A percentile compares a stretch with the other conserved stretches of the same genome.
phyloP scores from a whole-genome alignment of 106 monocot species.

The Alisma plantagoaquatica region DNA sequence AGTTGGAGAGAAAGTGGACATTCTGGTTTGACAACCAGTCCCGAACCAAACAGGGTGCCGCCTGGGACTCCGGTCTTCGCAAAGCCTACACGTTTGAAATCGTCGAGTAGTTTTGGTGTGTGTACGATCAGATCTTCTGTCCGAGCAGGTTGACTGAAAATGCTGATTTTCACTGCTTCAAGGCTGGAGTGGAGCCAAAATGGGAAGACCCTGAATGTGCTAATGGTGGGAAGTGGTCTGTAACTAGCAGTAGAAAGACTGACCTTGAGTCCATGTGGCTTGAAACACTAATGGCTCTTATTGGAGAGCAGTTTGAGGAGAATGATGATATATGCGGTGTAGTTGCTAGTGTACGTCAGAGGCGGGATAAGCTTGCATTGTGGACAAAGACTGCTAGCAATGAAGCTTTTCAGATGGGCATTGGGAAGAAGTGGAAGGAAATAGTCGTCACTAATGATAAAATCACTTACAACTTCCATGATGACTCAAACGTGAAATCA shows the following conservation, averaged over 20 bases:
- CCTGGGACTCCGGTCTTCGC: conserved; percentile 71
- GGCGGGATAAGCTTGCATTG: too few relatives aligned
- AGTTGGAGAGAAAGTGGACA: conserved; percentile 88
- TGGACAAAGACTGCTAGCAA: too few relatives aligned
- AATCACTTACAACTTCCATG: too few relatives aligned
- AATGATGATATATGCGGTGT: too few relatives aligned
- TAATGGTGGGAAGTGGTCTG: conserved; percentile 89
- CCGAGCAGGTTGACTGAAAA: conserved; percentile 71
- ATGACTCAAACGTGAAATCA: too few relatives aligned
- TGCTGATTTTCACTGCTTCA: conserved; percentile 93
- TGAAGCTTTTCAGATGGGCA: too few relatives aligned
- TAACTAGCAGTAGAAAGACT: conserved; percentile 53
- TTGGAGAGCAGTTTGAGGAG: too few relatives aligned
- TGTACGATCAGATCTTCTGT: conserved; percentile 90
- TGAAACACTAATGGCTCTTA: too few relatives aligned
- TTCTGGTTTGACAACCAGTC: conserved; percentile 98
- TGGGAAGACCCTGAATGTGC: conserved; percentile 98
- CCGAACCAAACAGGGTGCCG: conserved; percentile 84
- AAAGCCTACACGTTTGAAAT: conserved; percentile 90
- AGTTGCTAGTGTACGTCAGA: too few relatives aligned
- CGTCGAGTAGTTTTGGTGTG: conserved; percentile 94
- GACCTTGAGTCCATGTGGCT: conserved; percentile 92
- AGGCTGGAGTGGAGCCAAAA: conserved; percentile 80
- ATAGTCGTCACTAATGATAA: too few relatives aligned
- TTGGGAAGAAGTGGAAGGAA: too few relatives aligned